Percentiles rank a stretch among this genome's conserved stretches.
phyloP scores from a whole-genome alignment of 345 rosid species.

The Sisymbrium irio region DNA sequence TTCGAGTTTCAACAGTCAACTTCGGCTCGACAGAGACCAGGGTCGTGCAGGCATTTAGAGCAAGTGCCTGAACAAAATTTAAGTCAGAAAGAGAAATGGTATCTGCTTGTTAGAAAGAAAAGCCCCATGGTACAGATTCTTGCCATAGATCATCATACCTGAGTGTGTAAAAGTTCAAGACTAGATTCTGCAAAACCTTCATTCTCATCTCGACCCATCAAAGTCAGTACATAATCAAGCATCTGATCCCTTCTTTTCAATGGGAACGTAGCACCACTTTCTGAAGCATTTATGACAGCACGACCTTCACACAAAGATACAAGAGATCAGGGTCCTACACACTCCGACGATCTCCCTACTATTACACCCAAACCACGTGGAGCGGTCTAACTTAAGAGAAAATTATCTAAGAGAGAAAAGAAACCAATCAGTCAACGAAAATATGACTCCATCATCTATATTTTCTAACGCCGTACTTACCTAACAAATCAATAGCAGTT shows the following conservation, averaged over 20 bases:
- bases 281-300: conserved; percentile 93
- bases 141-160: conserved; percentile 43
- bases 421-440: not conserved
- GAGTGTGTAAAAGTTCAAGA: conserved; percentile 84
- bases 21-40: conserved; percentile 97
- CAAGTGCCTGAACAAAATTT: conserved; percentile 66
- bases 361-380: conserved; percentile 6
- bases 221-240: conserved; percentile 86
- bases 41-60: conserved; percentile 94
- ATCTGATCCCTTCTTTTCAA: conserved; percentile 78
- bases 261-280: conserved; percentile 87
- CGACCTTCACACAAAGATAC: conserved; percentile 53
- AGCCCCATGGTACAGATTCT: conserved; percentile 2
- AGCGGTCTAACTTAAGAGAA: not conserved
- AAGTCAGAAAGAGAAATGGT: conserved; percentile 29
- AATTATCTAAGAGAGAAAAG: conserved; percentile 2
- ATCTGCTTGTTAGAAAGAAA: conserved; percentile 17
- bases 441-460: conserved; percentile 5
- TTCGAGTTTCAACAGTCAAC: conserved; percentile 89
- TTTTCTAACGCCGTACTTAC: conserved; percentile 39
- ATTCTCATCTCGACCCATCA: conserved; percentile 90
- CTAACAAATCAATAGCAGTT: conserved; percentile 93
- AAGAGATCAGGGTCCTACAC: conserved; percentile 22
- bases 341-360: conserved; percentile 14
- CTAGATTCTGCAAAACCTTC: conserved; percentile 82